Conservation (phyloP, 2,329 filamentous ascomycete species). For the Aspergillus chevalieri region DNA sequence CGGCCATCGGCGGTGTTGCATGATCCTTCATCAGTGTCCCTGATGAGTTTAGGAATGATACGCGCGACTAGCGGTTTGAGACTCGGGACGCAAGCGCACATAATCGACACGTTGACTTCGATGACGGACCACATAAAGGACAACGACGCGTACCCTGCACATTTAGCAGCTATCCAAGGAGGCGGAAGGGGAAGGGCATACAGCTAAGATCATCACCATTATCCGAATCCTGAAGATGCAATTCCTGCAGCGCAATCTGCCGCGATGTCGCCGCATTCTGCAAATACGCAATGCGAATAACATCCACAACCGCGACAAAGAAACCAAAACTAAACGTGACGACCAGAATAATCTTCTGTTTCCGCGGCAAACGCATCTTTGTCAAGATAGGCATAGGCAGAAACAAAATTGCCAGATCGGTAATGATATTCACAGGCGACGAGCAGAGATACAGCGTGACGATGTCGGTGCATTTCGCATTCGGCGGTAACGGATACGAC, state of each 20-base stretch:
- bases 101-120: slow-evolving; percentile 84
- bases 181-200: slow-evolving; percentile 12
- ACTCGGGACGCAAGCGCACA: slow-evolving; percentile 86
- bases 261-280: slow-evolving; percentile 59
- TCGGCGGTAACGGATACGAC: slow-evolving; percentile 38
- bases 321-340: slow-evolving; percentile 80
- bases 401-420: slow-evolving; percentile 79
- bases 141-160: slow-evolving; percentile 70
- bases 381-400: slow-evolving; percentile 85
- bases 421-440: slow-evolving; percentile 85
- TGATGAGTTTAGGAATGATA: slow-evolving; percentile 52
- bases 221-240: slow-evolving; percentile 33
- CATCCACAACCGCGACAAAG: slow-evolving; percentile 82
- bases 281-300: slow-evolving; percentile 82
- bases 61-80: slow-evolving; percentile 75
- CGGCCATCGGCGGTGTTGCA: slow-evolving; percentile 7
- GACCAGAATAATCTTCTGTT: slow-evolving; percentile 82
- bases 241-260: slow-evolving; percentile 16
- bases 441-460: slow-evolving; percentile 64
- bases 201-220: slow-evolving; percentile 50
- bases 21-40: slow-evolving; percentile 36
- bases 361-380: slow-evolving; percentile 72
- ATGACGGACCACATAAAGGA: slow-evolving; percentile 92
- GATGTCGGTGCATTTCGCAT: slow-evolving; percentile 54
- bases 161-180: slow-evolving; percentile 23